Evolutionary conservation across 495 filamentous ascomycete species (phyloP), one percentile per base, ranked within the genome.

Genomic region (Xylaria curta): DNA sequence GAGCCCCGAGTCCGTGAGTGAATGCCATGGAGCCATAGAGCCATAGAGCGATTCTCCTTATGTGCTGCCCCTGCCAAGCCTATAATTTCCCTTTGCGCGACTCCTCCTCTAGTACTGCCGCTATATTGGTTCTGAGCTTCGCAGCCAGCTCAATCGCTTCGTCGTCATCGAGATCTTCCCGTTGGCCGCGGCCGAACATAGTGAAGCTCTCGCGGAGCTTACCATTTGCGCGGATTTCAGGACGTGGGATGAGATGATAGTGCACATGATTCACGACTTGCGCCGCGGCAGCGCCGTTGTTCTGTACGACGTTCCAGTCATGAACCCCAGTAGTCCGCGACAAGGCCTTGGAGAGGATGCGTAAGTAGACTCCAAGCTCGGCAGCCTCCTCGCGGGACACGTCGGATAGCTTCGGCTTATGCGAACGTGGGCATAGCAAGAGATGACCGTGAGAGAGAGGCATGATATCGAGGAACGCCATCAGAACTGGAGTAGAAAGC

Each of bases 301-400:
- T 98, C 84, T 97, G 94, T 71, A 97, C 92, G 26, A 97, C 87
- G 81, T 98, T 98, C 90, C 92, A 95, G 81, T 94, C 93, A 21
- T 84, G 85, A 40, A 94, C 88, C 8, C 88, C 89, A 17, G 86
- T 89, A 0, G 86, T 87, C 21, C 83, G 85, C 59, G 87, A 88
- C 19, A 95, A 87, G 0, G 92, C 92, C 6, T 90, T 83, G 1
- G 92, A 92, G 26, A 97, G 76, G 15, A 95, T 75, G 36, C 93
- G 93, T 21, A 97, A 83, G 89, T 90, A 95, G 70, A 82, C 81
- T 4, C 91, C 91, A 31, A 93, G 84, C 79, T 90, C 90, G 73
- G 82, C 84, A 33, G 87, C 85, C 72, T 89, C 87, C 36, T 72
- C 73, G 15, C 86, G 80, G 1, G 79, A 84, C 49, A 92, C 81